phyloP scores from a whole-genome alignment of 148 eudicot species.

The Dianthus caryophyllus region DNA sequence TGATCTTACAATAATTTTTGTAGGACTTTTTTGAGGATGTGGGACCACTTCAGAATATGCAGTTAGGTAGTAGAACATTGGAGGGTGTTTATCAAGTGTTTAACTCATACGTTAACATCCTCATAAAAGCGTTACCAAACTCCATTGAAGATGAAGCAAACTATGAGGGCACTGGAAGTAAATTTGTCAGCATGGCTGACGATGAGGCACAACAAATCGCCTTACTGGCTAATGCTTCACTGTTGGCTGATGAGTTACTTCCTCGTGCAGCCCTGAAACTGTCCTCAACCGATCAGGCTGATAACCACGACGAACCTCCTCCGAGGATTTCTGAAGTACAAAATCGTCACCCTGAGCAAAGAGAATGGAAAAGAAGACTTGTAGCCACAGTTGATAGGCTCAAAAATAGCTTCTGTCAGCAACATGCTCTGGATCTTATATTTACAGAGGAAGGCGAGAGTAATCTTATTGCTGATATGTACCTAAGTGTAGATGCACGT shows the following conservation, averaged over 20 bases:
- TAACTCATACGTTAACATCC: slow-evolving; percentile 66
- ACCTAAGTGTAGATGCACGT: slow-evolving; percentile 76
- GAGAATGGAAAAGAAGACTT: slow-evolving; percentile 94
- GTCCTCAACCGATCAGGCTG: slow-evolving; percentile 48
- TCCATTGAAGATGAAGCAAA: slow-evolving; percentile 77
- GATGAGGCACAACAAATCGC: slow-evolving; percentile 91
- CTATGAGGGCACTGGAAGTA: slow-evolving; percentile 69
- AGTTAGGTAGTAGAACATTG: slow-evolving; percentile 77
- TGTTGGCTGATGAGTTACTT: slow-evolving; percentile 86
- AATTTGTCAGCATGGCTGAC: slow-evolving; percentile 86
- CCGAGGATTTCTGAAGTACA: slow-evolving; percentile 63
- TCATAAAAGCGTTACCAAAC: slow-evolving; percentile 91
- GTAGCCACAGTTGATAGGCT: slow-evolving; percentile 76
- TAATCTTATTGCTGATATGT: slow-evolving; percentile 81
- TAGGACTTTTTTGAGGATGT: slow-evolving; percentile 96
- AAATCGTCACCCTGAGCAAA: slow-evolving; percentile 85
- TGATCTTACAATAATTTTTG: slow-evolving; percentile 9
- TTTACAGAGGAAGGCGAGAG: slow-evolving; percentile 93
- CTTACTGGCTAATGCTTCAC: slow-evolving; percentile 86
- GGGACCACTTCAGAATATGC: slow-evolving; percentile 86
- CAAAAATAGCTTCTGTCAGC: slow-evolving; percentile 86
- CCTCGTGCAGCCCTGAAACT: slow-evolving; percentile 94
- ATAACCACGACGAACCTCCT: slow-evolving; percentile 55
- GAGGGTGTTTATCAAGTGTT: slow-evolving; percentile 89
- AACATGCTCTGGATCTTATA: slow-evolving; percentile 91